A percentile compares a stretch with the other conserved stretches of the same genome.
Conservation (phyloP, 2,329 filamentous ascomycete species). For the Aspergillus awamori region DNA sequence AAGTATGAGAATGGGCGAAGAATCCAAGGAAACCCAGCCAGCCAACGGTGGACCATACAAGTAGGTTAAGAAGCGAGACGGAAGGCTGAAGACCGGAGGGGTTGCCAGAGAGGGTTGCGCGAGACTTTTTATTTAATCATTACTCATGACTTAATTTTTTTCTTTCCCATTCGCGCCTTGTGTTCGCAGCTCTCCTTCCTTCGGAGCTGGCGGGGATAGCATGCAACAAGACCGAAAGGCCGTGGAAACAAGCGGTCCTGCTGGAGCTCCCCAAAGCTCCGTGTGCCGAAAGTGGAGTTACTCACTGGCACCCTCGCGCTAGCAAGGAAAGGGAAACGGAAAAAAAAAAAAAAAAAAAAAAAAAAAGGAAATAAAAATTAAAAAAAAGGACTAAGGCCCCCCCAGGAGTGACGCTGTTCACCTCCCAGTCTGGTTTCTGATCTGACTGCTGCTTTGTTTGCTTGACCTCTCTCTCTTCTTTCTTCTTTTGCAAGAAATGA, state of each 20-base stretch:
- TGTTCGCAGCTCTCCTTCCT: slow-evolving; percentile 20
- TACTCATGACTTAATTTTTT: slow-evolving; percentile 15
- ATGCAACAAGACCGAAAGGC: slow-evolving; percentile 24
- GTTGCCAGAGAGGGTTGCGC: slow-evolving; percentile 10
- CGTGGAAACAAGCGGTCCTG: slow-evolving; percentile 31
- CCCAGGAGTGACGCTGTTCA: too few relatives aligned
- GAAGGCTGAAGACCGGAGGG: slow-evolving; percentile 5
- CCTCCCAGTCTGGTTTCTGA: too few relatives aligned
- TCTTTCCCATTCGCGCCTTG: neutral
- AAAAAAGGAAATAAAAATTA: neutral
- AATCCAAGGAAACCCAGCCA: slow-evolving; percentile 5
- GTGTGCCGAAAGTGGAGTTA: slow-evolving; percentile 21
- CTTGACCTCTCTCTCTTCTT: too few relatives aligned
- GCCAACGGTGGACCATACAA: slow-evolving; percentile 5
- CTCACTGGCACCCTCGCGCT: slow-evolving; percentile 6
- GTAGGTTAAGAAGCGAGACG: neutral
- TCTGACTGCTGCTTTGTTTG: too few relatives aligned
- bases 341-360: too few relatives aligned
- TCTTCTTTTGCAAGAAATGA: too few relatives aligned
- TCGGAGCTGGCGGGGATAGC: slow-evolving; percentile 36
- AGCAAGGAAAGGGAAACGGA: neutral
- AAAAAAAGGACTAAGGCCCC: too few relatives aligned
- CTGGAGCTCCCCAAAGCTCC: slow-evolving; percentile 21
- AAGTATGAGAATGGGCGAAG: slow-evolving; percentile 9
- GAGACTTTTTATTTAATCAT: slow-evolving; percentile 23